Base-by-base conservation (phyloP, 164 flowering plant genomes). In the Nymphaea thermarum region DNA sequence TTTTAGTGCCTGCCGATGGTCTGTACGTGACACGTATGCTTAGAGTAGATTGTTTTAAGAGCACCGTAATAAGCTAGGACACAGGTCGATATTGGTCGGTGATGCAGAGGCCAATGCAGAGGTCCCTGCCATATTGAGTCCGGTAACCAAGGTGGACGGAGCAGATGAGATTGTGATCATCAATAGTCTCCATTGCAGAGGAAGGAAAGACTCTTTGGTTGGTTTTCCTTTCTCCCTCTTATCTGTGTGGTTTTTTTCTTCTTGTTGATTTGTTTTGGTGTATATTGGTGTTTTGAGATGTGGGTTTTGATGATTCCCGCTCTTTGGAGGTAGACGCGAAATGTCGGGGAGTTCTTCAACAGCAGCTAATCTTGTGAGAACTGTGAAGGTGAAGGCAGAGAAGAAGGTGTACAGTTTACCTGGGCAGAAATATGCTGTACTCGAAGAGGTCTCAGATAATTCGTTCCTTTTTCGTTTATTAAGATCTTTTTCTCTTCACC, bases 341-440 rank as follows among this genome's bases (percentile, higher is more conserved):
- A 53, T 82, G 51, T 69, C 71, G 3, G 15, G 88, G 16, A 78
- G 83, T 67, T 80, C 91, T n/a, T 81, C 93, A 12, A 89, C 84
- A 73, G 73, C 80, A 25, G 70, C 63, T 11, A 68, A 76, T 7
- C 82, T 76, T 8, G 84, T 83, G 36, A 79, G 79, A 5, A 77
- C 87, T 43, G 82, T 80, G 8, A 88, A 71, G 73, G 84, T 67
- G 55, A 87, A 77, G 62, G 43, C 69, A 75, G 82, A 78, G 86
- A 93, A 85, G 86, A 93, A 93, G 78, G 90, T 83, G 57, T 94
- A 55, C 73, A 80, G 76, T 42, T 82, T 94, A 80, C 70, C 97
- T 18, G 99, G 98, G 17, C 98, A 93, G 81, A 91, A 77, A 78
- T 82, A 66, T 74, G 98, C 91, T 81, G 81, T 81, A 73, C 98